Evolutionary conservation across 257 asterid species (phyloP).

Genomic region (Oldenlandia corymbosa): DNA sequence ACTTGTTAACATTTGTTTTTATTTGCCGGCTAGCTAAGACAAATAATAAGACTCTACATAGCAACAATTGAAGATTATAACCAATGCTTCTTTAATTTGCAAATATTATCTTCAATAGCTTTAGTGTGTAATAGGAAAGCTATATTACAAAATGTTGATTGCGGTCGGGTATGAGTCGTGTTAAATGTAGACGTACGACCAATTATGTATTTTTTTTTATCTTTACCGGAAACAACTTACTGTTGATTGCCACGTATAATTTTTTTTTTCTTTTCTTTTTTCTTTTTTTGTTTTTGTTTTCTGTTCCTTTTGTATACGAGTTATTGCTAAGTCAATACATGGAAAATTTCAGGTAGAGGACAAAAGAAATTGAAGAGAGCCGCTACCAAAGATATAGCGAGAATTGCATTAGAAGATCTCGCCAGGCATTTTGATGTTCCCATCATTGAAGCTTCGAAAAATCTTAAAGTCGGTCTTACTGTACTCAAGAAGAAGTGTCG

Average conservation of each 20-base stretch:
- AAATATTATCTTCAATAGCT: not conserved
- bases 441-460: constrained; percentile 27
- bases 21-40: not conserved
- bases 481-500: constrained; percentile 39
- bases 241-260: not conserved
- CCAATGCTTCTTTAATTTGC: not conserved
- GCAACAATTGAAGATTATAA: not conserved
- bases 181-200: not conserved
- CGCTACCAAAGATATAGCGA: constrained; percentile 24
- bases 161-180: not conserved
- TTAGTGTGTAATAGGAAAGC: not conserved
- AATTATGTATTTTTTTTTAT: not conserved
- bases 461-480: constrained; percentile 27
- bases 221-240: not conserved
- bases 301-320: not conserved
- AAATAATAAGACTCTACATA: too few relatives aligned
- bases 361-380: constrained; percentile 27
- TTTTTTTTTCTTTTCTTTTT: not conserved
- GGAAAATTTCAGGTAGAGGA: constrained; percentile 13
- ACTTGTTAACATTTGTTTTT: too few relatives aligned
- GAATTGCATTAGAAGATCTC: constrained; percentile 29
- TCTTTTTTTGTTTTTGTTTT: not conserved
- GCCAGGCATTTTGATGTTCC: constrained; percentile 31
- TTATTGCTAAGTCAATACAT: constrained; percentile 2
- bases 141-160: not conserved